Conservation (phyloP, 1,284 basidiomycete species). For the Heterobasidion irregulare region DNA sequence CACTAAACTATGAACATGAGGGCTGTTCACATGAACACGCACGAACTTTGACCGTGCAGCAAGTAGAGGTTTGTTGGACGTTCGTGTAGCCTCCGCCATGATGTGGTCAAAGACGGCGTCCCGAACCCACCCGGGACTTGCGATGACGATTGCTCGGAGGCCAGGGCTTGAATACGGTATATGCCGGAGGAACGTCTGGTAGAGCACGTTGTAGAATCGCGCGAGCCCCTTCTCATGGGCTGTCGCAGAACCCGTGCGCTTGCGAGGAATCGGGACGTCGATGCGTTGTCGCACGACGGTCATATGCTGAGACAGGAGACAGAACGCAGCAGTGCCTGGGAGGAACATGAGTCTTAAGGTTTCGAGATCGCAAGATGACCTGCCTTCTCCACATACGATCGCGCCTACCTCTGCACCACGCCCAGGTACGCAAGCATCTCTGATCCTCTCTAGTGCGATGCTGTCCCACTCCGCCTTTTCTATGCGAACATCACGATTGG, state of each 20-base stretch:
- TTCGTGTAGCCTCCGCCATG: slow-evolving; percentile 71
- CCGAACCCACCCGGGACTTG: slow-evolving; percentile 93
- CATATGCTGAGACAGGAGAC: slow-evolving; percentile 94
- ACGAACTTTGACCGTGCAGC: slow-evolving; percentile 78
- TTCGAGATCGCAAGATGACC: not conserved
- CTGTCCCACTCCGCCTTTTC: slow-evolving; percentile 92
- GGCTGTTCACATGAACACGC: slow-evolving; percentile 86
- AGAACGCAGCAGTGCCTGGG: slow-evolving; percentile 84
- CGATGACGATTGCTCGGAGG: slow-evolving; percentile 89
- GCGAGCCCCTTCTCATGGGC: slow-evolving; percentile 83
- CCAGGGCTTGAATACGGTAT: slow-evolving; percentile 72
- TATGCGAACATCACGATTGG: slow-evolving; percentile 87
- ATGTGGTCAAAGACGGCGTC: slow-evolving; percentile 88
- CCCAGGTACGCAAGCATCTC: slow-evolving; percentile 87
- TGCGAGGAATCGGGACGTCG: slow-evolving; percentile 86
- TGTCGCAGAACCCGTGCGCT: slow-evolving; percentile 74
- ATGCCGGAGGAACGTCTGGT: slow-evolving; percentile 83
- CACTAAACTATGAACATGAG: slow-evolving; percentile 93
- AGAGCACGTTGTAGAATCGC: slow-evolving; percentile 82
- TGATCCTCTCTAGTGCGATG: slow-evolving; percentile 73
- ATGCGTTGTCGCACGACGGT: slow-evolving; percentile 91
- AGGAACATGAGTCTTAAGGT: not conserved
- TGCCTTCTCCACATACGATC: slow-evolving; percentile 89
- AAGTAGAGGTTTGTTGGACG: slow-evolving; percentile 79
- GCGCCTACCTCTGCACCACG: slow-evolving; percentile 95